These are phyloP conservation scores for Nigrospora osmanthi DNA, from an alignment of 2,329 filamentous ascomycete genomes.

Conservation along the genomic window DNA sequence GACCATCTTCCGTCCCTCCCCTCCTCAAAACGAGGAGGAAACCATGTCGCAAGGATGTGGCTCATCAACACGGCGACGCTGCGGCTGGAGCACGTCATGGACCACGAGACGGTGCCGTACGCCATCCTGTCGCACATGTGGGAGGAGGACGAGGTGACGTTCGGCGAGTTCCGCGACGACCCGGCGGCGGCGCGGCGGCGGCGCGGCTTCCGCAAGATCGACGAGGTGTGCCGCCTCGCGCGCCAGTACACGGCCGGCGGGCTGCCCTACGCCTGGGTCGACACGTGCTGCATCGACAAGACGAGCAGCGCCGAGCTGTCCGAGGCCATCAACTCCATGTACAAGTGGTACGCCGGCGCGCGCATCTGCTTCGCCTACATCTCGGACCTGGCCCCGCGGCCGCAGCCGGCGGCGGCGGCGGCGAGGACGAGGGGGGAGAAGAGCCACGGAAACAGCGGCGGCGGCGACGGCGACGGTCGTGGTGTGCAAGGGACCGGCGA, in stretches of 20 bases:
- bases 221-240: neutral
- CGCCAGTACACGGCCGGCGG: neutral
- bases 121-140: neutral
- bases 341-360: neutral
- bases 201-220: slow-evolving; percentile 1
- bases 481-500: too few relatives aligned
- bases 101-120: neutral
- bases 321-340: slow-evolving; percentile 3
- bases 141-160: neutral
- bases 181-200: neutral
- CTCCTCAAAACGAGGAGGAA: too few relatives aligned
- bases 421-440: slow-evolving; percentile 12
- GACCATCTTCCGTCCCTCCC: too few relatives aligned
- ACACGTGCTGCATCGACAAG: slow-evolving; percentile 3
- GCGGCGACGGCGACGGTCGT: too few relatives aligned
- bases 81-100: neutral
- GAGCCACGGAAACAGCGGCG: too few relatives aligned
- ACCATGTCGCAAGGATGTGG: too few relatives aligned
- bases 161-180: neutral
- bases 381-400: slow-evolving; percentile 6
- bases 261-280: slow-evolving; percentile 1
- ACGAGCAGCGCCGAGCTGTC: neutral
- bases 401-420: slow-evolving; percentile 33
- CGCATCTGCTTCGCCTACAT: neutral
- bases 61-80: too few relatives aligned